Base-by-base conservation (phyloP, 169 alveolate genomes). In the Prorocentrum cordatum region DNA sequence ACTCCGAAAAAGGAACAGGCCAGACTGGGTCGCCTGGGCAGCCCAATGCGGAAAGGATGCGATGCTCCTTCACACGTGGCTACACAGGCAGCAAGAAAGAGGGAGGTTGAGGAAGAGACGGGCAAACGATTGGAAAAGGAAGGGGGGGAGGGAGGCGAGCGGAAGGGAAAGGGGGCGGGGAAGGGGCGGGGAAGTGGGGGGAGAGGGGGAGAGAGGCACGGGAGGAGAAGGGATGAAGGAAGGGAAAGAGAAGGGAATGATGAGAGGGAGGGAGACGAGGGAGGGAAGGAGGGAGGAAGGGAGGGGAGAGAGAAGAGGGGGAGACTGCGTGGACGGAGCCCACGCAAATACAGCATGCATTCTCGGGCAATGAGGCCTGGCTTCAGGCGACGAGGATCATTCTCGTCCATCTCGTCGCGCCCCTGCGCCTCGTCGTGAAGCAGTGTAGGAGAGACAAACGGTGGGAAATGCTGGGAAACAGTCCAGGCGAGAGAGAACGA, bases 381-480 rank as follows among this genome's bases (percentile, higher is more conserved):
- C 95, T 75, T 93, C 95, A 62, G 36, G 3, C 83, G 80, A 24
- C 91, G 80, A 9, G 92, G 92, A 38, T 84, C 92, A 33, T 77
- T 77, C 36, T 77, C 87, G 38, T 71, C 86, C 83, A 62, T 59
- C 42, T 59, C 85, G 70, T 70, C 83, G 29, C 38, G 36, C 35
- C 87, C 87, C 66, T 54, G 31, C 20, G 31, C 66, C n/a, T n/a
- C n/a, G n/a, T n/a, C n/a, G n/a, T n/a, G n/a, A n/a, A n/a, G n/a
- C n/a, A n/a, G n/a, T n/a, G n/a, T n/a, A n/a, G n/a, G n/a, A 62
- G 72, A 10, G 10, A 12, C 39, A 62, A 10, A 62, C 22, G 18
- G 18, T 29, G 39, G 16, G 33, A 62, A 18, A 10, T 10, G 18
- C 18, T 10, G 16, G 18, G 18, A 62, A 10, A 62, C 10, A 18